phyloP scores from a whole-genome alignment of 345 rosid species.

The Salix suchowensis region DNA sequence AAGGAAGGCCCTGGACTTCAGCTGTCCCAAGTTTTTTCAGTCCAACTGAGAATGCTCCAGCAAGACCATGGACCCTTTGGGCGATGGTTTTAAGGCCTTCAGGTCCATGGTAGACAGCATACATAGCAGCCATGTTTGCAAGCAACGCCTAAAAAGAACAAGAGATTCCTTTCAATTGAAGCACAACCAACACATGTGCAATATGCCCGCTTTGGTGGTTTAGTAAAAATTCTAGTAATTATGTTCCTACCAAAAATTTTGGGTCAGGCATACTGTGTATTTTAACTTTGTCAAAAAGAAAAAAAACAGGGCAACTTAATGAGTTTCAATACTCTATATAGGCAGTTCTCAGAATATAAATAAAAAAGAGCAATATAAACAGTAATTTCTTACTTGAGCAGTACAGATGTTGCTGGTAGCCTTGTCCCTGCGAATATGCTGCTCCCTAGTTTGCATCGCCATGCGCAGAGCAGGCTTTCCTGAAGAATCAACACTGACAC shows the following conservation, averaged over 20 bases:
- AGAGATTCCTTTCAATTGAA: slow-evolving; percentile 13
- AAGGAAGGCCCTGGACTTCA: slow-evolving; percentile 83
- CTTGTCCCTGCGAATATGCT: slow-evolving; percentile 96
- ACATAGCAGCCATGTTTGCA: slow-evolving; percentile 99
- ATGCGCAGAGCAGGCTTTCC: slow-evolving; percentile 93
- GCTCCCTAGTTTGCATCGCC: slow-evolving; percentile 99
- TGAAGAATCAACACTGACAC: slow-evolving; percentile 85
- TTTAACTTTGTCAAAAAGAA: neutral
- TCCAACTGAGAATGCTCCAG: slow-evolving; percentile 77
- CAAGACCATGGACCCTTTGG: slow-evolving; percentile 91
- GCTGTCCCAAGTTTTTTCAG: slow-evolving; percentile 81
- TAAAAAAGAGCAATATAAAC: slow-evolving; percentile 3
- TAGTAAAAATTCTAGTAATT: neutral
- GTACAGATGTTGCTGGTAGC: slow-evolving; percentile 99
- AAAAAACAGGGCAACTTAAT: neutral
- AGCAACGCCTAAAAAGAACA: slow-evolving; percentile 68
- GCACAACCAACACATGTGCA: neutral
- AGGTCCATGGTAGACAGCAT: slow-evolving; percentile 96
- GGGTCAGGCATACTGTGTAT: neutral
- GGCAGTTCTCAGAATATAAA: neutral
- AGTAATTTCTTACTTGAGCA: slow-evolving; percentile 69
- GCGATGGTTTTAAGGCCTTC: slow-evolving; percentile 78
- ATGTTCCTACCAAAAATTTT: neutral
- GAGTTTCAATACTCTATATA: neutral
- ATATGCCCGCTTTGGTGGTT: neutral